Base-by-base conservation (phyloP, 1,284 basidiomycete species). In the Erythrobasidium hasegawianum region DNA sequence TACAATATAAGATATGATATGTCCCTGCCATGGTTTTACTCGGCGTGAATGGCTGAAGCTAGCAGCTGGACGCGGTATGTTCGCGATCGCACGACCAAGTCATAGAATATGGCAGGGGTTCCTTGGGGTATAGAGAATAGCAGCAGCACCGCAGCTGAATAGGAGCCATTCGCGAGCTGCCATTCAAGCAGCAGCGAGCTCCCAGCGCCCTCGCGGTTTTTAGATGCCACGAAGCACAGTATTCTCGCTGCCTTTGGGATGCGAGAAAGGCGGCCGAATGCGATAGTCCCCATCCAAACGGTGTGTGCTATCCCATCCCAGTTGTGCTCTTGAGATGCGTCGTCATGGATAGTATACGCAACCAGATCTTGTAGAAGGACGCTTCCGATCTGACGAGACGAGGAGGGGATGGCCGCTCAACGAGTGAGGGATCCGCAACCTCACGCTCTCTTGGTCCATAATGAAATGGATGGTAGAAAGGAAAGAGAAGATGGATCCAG, bases 361-460 rank as follows among this genome's bases (percentile, higher is more conserved):
- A 65, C 55, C 62, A 29, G 49, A 22, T 18, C 54, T 5, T n/a
- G n/a, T 20, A 18, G 18, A 9, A 27, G 45, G 56, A 65, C 62
- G 62, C 62, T 52, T 65, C 62, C 62, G 58, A 65, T 57, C 62
- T 65, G 62, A 65, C 62, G 62, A 65, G 49, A 58, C 45, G 56
- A 43, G 22, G 41, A n/a, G 45, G 20, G n/a, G 18, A n/a, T n/a
- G 39, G 16, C 40, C 27, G 18, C 27, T 38, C 22, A 53, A 54
- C 20, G 27, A 57, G 24, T 43, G 38, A 22, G 40, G 39, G 29
- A 29, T 53, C 26, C 38, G n/a, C 61, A 33, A 52, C 38, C n/a
- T 26, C 62, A 49, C 62, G 62, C 62, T 55, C 62, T 58, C 52
- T 47, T 24, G 59, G 22, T 40, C n/a, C 26, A 53, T 33, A 4